Evolutionary conservation across 2,329 filamentous ascomycete genomes (phyloP).

Genomic region (Ceratocystis lukuohia): DNA sequence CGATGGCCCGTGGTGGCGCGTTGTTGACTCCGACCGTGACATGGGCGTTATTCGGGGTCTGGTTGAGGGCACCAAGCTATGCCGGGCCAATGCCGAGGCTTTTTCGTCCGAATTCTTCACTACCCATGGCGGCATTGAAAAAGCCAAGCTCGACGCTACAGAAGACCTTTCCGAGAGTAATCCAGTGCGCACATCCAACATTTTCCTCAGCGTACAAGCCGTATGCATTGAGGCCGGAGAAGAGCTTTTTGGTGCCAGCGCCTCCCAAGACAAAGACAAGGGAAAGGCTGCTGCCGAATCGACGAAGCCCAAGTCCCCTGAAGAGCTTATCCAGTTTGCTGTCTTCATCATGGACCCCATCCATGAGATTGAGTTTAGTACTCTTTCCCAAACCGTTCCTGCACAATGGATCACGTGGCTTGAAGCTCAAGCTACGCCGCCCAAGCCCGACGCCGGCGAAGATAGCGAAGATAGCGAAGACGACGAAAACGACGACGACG

Average conservation of each 20-base stretch:
- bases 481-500: conserved; percentile 23
- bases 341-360: conserved; percentile 76
- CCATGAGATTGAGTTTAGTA: conserved; percentile 75
- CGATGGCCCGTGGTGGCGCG: conserved; percentile 94
- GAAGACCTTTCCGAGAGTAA: conserved; percentile 72
- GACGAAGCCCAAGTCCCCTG: conserved; percentile 33
- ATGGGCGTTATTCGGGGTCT: conserved; percentile 69
- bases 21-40: conserved; percentile 53
- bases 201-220: conserved; percentile 92
- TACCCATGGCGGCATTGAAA: conserved; percentile 61
- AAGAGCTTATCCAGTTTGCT: conserved; percentile 58
- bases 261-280: conserved; percentile 41
- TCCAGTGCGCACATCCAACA: conserved; percentile 80
- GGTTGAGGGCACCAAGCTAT: conserved; percentile 80
- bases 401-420: conserved; percentile 84
- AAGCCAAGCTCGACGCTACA: conserved; percentile 64
- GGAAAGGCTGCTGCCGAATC: conserved; percentile 31
- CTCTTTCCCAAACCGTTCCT: conserved; percentile 71
- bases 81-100: conserved; percentile 73
- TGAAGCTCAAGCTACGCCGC: conserved; percentile 47
- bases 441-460: neutral
- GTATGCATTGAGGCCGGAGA: conserved; percentile 52
- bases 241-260: conserved; percentile 49
- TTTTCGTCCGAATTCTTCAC: conserved; percentile 79
- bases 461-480: neutral